A percentile compares a stretch with the other conserved stretches of the same genome.
Evolutionary conservation across 1,284 basidiomycete species (phyloP).

Genomic region (Peniophora sp.): DNA sequence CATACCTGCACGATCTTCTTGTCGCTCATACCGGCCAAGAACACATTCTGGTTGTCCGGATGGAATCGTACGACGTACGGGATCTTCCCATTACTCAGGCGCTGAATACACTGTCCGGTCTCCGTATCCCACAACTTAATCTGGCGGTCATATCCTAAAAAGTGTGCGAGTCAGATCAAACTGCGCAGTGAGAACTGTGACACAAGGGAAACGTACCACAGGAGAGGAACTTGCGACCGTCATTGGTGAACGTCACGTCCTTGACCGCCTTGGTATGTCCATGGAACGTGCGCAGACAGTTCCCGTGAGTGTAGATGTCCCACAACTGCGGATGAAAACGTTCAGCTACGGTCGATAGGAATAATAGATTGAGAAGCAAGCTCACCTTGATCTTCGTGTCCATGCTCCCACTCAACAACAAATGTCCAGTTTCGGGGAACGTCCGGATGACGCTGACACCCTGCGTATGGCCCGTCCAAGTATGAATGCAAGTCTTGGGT

Average conservation of each 20-base stretch:
- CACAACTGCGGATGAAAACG: slow-evolving; percentile 59
- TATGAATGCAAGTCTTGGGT: slow-evolving; percentile 93
- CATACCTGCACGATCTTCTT: slow-evolving; percentile 96
- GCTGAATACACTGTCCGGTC: slow-evolving; percentile 92
- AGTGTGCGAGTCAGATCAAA: too few species aligned
- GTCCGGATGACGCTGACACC: slow-evolving; percentile 90
- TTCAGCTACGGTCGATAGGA: neutral
- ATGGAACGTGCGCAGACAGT: slow-evolving; percentile 95
- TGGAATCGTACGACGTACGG: slow-evolving; percentile 94
- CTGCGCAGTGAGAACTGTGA: too few species aligned
- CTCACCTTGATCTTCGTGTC: slow-evolving; percentile 96
- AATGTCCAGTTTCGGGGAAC: slow-evolving; percentile 90
- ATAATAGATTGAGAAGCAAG: slow-evolving; percentile 6
- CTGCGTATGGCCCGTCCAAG: slow-evolving; percentile 97
- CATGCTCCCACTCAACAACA: slow-evolving; percentile 92
- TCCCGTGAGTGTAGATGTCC: slow-evolving; percentile 97
- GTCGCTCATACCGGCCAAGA: slow-evolving; percentile 97
- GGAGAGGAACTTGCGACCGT: slow-evolving; percentile 85
- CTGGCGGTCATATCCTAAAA: slow-evolving; percentile 72
- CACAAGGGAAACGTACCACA: slow-evolving; percentile 38
- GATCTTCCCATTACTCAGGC: slow-evolving; percentile 95
- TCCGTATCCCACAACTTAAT: slow-evolving; percentile 99
- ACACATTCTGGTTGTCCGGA: slow-evolving; percentile 95
- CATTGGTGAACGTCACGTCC: slow-evolving; percentile 92
- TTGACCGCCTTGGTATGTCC: slow-evolving; percentile 97